These are phyloP conservation scores for Diaporthe sp. DNA, from an alignment of 2,329 filamentous ascomycete species.

Conservation along the genomic window DNA sequence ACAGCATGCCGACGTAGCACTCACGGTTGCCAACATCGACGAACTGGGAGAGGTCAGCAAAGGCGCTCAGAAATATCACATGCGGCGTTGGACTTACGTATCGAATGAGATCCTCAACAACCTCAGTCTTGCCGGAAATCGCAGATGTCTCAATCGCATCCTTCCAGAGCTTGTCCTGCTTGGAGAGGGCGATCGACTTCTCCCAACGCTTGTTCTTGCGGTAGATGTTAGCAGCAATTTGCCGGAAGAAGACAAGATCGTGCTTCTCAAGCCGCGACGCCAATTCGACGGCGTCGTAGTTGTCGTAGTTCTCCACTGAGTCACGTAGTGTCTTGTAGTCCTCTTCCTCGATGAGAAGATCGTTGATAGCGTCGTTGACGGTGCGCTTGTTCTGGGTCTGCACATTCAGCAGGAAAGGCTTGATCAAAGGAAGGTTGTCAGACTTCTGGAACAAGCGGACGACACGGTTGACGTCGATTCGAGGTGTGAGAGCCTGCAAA, in stretches of 20 bases:
- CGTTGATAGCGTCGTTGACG: conserved; percentile 98
- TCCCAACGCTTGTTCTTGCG: conserved; percentile 99
- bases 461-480: conserved; percentile 98
- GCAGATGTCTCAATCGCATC: conserved; percentile 98
- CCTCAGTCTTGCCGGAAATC: conserved; percentile 88
- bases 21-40: conserved; percentile 99
- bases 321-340: conserved; percentile 99
- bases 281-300: conserved; percentile 95
- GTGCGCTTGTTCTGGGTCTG: conserved; percentile 98
- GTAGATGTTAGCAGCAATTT: conserved; percentile 98
- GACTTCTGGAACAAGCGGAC: conserved; percentile 99
- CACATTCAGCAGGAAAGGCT: conserved; percentile 97
- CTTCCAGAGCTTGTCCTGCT: conserved; percentile 99
- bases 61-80: conserved; percentile 23
- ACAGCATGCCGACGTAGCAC: conserved; percentile 99
- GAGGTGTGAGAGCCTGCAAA: conserved; percentile 88
- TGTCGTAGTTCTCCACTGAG: conserved; percentile 98
- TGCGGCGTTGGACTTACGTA: conserved; percentile 80
- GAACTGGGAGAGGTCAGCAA: conserved; percentile 74
- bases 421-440: conserved; percentile 97
- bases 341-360: conserved; percentile 97
- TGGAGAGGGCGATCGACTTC: conserved; percentile 96
- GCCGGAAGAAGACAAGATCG: conserved; percentile 98
- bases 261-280: conserved; percentile 96
- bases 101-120: conserved; percentile 94